A percentile compares a stretch with the other conserved stretches of the same genome.
Conservation (phyloP, 1,139 yeast species). For the Geotrichum phurueaensis region DNA sequence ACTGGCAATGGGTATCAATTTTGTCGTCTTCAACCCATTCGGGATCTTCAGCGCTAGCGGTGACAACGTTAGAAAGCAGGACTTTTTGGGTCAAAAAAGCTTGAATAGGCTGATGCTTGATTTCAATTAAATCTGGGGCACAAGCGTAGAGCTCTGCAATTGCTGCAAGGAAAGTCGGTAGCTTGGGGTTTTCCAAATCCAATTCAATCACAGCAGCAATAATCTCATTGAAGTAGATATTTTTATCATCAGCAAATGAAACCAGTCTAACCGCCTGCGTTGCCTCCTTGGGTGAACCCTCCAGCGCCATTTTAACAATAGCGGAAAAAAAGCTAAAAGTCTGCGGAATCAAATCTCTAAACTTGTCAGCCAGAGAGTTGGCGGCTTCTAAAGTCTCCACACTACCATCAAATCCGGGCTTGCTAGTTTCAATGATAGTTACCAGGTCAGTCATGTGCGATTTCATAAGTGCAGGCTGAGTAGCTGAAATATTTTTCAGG, state of each 20-base stretch:
- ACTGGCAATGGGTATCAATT: constrained; percentile 40
- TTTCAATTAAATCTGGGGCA: constrained; percentile 49
- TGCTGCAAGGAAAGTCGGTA: constrained; percentile 55
- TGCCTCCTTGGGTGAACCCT: constrained; percentile 59
- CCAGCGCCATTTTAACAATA: constrained; percentile 41
- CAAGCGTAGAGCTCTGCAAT: constrained; percentile 57
- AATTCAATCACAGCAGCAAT: constrained; percentile 35
- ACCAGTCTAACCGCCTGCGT: constrained; percentile 59
- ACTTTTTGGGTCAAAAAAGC: constrained; percentile 43
- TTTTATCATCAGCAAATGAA: constrained; percentile 41
- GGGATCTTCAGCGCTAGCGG: constrained; percentile 28
- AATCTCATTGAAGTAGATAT: constrained; percentile 38
- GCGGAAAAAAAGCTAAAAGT: constrained; percentile 35
- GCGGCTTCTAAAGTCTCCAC: constrained; percentile 51
- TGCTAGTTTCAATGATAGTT: constrained; percentile 36
- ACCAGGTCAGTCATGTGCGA: constrained; percentile 52
- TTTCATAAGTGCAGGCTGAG: constrained; percentile 60
- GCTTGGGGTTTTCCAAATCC: constrained; percentile 32
- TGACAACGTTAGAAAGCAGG: constrained; percentile 29
- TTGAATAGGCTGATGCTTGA: constrained; percentile 53
- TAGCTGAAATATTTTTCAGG: constrained; percentile 54
- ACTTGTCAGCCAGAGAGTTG: constrained; percentile 50
- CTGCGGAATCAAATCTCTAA: constrained; percentile 37
- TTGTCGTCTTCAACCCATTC: constrained; percentile 49
- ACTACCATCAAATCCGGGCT: constrained; percentile 32